phyloP scores from a whole-genome alignment of 78 protist species.

The Blattamonas nauphoetae region DNA sequence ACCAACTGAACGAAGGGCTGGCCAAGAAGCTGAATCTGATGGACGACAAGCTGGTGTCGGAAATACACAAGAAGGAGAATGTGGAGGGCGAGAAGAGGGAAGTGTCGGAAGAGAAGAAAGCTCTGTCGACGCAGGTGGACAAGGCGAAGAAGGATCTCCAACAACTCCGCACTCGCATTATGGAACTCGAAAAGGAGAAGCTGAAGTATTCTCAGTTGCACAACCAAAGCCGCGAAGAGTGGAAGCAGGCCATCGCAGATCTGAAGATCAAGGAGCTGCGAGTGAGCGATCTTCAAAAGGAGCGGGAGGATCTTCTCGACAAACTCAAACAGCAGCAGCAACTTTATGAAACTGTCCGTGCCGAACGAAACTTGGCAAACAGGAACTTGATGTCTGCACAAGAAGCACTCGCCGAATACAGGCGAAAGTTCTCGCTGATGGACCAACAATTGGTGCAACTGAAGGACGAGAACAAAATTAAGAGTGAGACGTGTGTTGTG shows the following conservation, averaged over 20 bases:
- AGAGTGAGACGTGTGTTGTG: constrained; percentile 24
- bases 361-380: constrained; percentile 68
- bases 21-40: constrained; percentile 2
- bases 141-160: background rate
- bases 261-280: constrained; percentile 37
- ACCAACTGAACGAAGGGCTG: constrained; percentile 10
- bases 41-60: background rate
- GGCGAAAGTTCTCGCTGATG: constrained; percentile 66
- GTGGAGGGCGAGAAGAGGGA: background rate
- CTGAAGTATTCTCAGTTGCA: constrained; percentile 23
- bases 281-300: constrained; percentile 50
- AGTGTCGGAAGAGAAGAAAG: constrained; percentile 26
- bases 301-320: constrained; percentile 47
- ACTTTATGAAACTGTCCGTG: constrained; percentile 69
- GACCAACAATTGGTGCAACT: constrained; percentile 70
- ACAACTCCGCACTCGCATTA: background rate
- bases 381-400: constrained; percentile 71
- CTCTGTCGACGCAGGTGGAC: constrained; percentile 22
- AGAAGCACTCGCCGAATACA: constrained; percentile 46
- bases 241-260: constrained; percentile 54
- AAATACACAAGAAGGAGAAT: background rate
- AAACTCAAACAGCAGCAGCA: constrained; percentile 62
- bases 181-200: constrained; percentile 16
- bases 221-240: constrained; percentile 53
- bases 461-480: constrained; percentile 51